Evolutionary conservation across 73 alveolate genomes (phyloP), one percentile per base, ranked within the genome.

Genomic region (Paraurostyla sp.): DNA sequence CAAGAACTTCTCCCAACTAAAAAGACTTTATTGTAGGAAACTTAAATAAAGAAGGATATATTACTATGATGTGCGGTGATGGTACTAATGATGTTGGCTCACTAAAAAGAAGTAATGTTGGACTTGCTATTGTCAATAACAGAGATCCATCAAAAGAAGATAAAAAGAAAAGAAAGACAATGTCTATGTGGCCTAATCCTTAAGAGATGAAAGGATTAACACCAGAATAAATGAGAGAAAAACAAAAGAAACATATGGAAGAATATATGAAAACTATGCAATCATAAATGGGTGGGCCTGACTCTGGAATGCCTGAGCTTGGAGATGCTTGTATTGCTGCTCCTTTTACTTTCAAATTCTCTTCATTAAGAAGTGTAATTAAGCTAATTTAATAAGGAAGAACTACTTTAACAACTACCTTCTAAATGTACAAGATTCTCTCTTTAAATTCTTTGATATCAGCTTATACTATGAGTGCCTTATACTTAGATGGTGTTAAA

Each of bases 301-400:
- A 92, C 91, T 51, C 90, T 18, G 93, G 93, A 22, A n/a, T 87
- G 71, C 84, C 92, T 59, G 97, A 97, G 71, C 90, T 93, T 33
- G 99, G 99, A 18, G 99, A 97, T 89, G 99, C 99, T 0, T 97
- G 99, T 80, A 97, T 97, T 42, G 99, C 99, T 29, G 99, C 99
- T 16, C 99, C 99, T 23, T 98, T 98, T 80, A 97, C 99, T n/a
- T 93, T 93, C 48, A 98, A 98, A 78, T 92, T 92, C 90, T 93
- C 99, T 9, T 91, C 98, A 7, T 88, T 97, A 45, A 94, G 88
- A 65, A 88, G 99, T 63, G 97, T 96, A 33, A 96, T 95, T 71
- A 91, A 95, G 81, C 89, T 97, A 38, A 89, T 98, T 50, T 59
- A 92, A 36, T 97, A 96, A 90, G 98, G 99, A 71, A 96, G 99